Base-by-base conservation (phyloP, 163 green algal species). In the Prototheca wickerhamii region DNA sequence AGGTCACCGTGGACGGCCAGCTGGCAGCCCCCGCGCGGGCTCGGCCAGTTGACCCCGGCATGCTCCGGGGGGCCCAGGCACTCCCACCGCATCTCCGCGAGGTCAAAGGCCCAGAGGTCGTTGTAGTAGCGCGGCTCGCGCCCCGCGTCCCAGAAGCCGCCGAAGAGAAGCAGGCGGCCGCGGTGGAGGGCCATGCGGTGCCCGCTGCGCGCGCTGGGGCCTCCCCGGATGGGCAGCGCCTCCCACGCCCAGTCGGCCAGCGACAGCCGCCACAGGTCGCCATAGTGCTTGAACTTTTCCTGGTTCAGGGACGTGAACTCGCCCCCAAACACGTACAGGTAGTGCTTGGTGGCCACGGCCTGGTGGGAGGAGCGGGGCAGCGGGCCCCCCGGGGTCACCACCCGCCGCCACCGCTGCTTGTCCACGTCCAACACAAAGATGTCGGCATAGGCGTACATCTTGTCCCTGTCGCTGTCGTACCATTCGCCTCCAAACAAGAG, bases 261-360 rank as follows among this genome's bases (percentile, higher is more conserved):
- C 68, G 96, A 86, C 56, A 99, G 73, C 12, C 93, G 78, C 93
- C 93, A 99, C 44, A 97, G 60, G 71, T 98, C 91, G 59, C 72
- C 69, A 67, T 82, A 89, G 65, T 86, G 80, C 32, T 67, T 64
- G 68, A 86, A 86, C 44, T 76, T 81, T 35, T 77, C 64, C 59
- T 76, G 89, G 65, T 97, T 96, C 8, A 86, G 87, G 0, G 79
- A 92, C 4, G 91, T 97, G 70, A 97, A 94, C 79, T 99, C 93
- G 2, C 93, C 93, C 5, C 90, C 91, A 77, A 95, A 98, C 30
- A 98, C 65, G 60, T 94, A 95, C 63, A 98, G 74, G 65, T 71
- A 86, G 28, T 65, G 55, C 68, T 88, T 91, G 67, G 84, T 75
- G 23, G 86, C 64, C 18, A 91, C 82, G 5, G 84, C 86, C 67